Evolutionary conservation across 176 grass and related monocot species (phyloP).

Genomic region (Eremochloa ophiuroides): DNA sequence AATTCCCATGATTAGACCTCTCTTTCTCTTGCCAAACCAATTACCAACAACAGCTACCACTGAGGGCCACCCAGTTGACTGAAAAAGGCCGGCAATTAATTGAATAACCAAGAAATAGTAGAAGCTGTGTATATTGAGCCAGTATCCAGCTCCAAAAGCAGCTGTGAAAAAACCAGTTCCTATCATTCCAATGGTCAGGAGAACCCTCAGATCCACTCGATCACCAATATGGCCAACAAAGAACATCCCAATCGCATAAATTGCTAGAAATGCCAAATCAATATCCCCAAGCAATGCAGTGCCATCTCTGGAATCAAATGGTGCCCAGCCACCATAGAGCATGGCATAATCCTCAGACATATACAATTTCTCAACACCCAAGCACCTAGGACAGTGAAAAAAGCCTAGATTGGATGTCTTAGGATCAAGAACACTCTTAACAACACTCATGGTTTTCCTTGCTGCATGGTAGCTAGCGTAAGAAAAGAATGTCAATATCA

Average conservation of each 20-base stretch:
- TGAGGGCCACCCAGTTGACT: conserved; percentile 55
- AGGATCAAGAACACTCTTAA: conserved; percentile 57
- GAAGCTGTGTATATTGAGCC: conserved; percentile 50
- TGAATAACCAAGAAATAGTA: conserved; percentile 51
- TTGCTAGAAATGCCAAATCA: conserved; percentile 46
- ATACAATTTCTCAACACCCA: conserved; percentile 7
- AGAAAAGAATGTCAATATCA: conserved; percentile 45
- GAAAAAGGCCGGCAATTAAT: conserved; percentile 47
- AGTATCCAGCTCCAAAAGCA: conserved; percentile 51
- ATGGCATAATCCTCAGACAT: neutral
- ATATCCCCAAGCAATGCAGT: conserved; percentile 57
- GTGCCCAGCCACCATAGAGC: conserved; percentile 44
- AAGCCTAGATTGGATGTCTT: conserved; percentile 21
- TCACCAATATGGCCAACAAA: conserved; percentile 59
- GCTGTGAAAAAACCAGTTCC: conserved; percentile 51
- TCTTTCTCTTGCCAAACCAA: conserved; percentile 61
- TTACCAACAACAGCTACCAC: conserved; percentile 54
- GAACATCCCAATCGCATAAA: conserved; percentile 57
- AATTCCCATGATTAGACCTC: conserved; percentile 61
- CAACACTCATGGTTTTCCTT: conserved; percentile 53
- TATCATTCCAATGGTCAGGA: conserved; percentile 48
- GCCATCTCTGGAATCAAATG: conserved; percentile 41
- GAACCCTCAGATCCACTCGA: conserved; percentile 44
- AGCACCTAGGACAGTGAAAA: conserved; percentile 23
- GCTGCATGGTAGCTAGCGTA: conserved; percentile 58